Conservation (phyloP, 768 basidiomycete species). For the Pseudohyphozyma bogoriensis region DNA sequence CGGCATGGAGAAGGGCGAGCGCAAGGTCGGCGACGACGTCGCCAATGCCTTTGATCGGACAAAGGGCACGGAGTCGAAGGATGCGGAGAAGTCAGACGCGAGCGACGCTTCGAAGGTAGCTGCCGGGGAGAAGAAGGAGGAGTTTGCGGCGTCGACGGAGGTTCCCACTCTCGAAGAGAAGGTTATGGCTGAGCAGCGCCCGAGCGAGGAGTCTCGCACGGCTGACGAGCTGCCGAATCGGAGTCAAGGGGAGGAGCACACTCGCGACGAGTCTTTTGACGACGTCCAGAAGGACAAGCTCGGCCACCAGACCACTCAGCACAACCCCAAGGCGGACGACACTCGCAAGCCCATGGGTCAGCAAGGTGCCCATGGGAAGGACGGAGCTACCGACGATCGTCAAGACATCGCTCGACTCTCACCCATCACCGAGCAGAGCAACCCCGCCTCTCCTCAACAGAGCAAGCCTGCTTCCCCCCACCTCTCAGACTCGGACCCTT, state of each 20-base stretch:
- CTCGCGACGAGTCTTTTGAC: too few species aligned
- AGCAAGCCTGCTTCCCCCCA: background rate
- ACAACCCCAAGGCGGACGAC: slow-evolving; percentile 14
- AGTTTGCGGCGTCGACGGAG: slow-evolving; percentile 52
- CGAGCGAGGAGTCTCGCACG: slow-evolving; percentile 24
- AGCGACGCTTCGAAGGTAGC: slow-evolving; percentile 32
- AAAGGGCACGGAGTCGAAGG: slow-evolving; percentile 10
- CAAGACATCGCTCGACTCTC: background rate
- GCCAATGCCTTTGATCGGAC: background rate
- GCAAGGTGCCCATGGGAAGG: background rate
- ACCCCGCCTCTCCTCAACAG: background rate
- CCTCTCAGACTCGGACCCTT: background rate
- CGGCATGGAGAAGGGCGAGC: slow-evolving; percentile 1
- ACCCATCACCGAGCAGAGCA: background rate
- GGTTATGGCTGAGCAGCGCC: slow-evolving; percentile 47
- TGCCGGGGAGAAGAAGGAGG: slow-evolving; percentile 21
- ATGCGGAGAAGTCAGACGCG: slow-evolving; percentile 2
- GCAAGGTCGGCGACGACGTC: background rate
- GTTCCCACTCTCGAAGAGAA: slow-evolving; percentile 66
- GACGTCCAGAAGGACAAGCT: slow-evolving; percentile 6
- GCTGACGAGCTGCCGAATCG: slow-evolving; percentile 1
- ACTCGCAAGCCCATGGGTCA: slow-evolving; percentile 6
- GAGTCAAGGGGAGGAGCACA: slow-evolving; percentile 1
- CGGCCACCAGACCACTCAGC: slow-evolving; percentile 14
- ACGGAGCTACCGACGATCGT: too few species aligned